Base-by-base conservation (phyloP, 2,329 filamentous ascomycete genomes). In the Verticillium tricorpus region DNA sequence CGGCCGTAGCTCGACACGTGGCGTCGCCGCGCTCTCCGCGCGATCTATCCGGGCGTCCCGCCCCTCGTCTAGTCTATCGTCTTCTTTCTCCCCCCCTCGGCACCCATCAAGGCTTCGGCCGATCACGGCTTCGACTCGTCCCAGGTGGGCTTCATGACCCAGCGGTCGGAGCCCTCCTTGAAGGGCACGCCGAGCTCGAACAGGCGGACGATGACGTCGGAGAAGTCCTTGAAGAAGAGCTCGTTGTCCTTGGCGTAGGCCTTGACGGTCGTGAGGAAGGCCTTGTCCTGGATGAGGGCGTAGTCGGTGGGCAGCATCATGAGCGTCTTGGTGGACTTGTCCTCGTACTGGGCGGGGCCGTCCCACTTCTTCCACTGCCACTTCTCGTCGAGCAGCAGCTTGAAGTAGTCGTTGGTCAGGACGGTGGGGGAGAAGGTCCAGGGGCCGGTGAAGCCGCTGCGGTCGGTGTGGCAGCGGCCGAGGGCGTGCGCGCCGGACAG, bases 251-350 rank as follows among this genome's bases (percentile, higher is more conserved):
- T 92, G 71, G 94, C 93, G 74, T 97, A 98, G 76, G 89, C 87
- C 77, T 96, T 88, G 34, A 94, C 91, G 71, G 85, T 88, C 72
- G 85, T 81, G 78, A 85, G 87, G 84, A 98, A 96, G 68, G 82
- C 82, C 85, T 94, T 94, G 80, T 98, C 94, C 80, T 93, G 86
- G 72, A 96, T 80, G 61, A 98, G 82, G 61, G 89, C 90, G 79
- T 96, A 88, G 73, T 99, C 94, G 67, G 92, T 90, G 60, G 95
- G 95, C 76, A 99, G 82, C 94, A 99, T 98, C 95, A 99, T 98
- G 70, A 98, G 81, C 52, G 84, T 84, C 85, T 96, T 93, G 71
- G 89, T 92, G 72, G 82, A 86, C 80, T 91, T 90, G 80, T 98
- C 93, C 80, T 96, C 89, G 74, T 89, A 94, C 85, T 96, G 62